These are phyloP conservation scores for Termitomyces sp. DNA, from an alignment of 768 basidiomycete genomes.

Conservation along the genomic window DNA sequence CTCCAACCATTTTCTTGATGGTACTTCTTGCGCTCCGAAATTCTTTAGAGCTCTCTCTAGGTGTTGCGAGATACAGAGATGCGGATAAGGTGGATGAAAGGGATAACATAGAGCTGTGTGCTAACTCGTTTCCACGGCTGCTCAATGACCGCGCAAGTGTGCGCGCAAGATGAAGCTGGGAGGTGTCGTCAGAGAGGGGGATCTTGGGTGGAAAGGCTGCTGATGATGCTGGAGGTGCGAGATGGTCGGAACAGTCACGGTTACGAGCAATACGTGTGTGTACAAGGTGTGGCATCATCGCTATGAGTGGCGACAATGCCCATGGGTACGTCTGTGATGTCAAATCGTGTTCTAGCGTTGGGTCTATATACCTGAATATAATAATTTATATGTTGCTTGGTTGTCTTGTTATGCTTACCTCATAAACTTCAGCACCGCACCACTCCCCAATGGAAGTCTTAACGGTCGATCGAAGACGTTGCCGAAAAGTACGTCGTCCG, in stretches of 20 bases:
- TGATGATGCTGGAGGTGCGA: background rate
- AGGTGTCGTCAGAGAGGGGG: slow-evolving; percentile 54
- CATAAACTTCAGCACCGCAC: slow-evolving; percentile 80
- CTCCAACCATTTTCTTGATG: background rate
- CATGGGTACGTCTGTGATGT: slow-evolving; percentile 75
- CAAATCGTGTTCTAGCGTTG: slow-evolving; percentile 82
- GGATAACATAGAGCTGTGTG: slow-evolving; percentile 3
- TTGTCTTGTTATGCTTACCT: slow-evolving; percentile 42
- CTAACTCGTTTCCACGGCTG: slow-evolving; percentile 8
- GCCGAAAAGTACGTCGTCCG: slow-evolving; percentile 88
- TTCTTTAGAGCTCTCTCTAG: background rate
- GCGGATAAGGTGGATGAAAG: slow-evolving; percentile 17
- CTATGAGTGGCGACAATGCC: slow-evolving; percentile 81
- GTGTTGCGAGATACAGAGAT: slow-evolving; percentile 11
- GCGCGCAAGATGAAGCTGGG: slow-evolving; percentile 43
- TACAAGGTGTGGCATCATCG: slow-evolving; percentile 77
- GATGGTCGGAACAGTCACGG: background rate
- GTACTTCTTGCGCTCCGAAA: background rate
- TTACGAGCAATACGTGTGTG: slow-evolving; percentile 33
- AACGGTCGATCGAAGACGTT: slow-evolving; percentile 82
- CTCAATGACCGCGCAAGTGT: slow-evolving; percentile 8
- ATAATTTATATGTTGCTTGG: background rate
- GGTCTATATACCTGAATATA: slow-evolving; percentile 71
- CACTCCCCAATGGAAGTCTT: slow-evolving; percentile 76
- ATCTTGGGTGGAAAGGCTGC: slow-evolving; percentile 45